These are phyloP conservation scores for Fistulina hepatica DNA, from an alignment of 1,284 basidiomycete species.

Conservation along the genomic window DNA sequence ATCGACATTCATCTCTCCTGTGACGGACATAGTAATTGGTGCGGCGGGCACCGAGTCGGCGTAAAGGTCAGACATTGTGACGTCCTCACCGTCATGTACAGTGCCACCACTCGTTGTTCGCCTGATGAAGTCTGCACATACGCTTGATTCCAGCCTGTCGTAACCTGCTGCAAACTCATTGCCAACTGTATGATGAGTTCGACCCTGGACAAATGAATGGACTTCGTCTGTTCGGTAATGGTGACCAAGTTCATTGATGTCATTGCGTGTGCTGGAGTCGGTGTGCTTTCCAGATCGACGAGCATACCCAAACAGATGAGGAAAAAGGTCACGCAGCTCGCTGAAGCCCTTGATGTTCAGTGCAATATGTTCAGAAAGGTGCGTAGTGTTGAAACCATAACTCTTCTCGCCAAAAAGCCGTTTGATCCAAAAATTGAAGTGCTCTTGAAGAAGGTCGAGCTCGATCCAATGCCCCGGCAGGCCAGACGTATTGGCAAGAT, in stretches of 20 bases:
- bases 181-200: background rate
- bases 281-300: background rate
- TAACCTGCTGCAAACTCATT: slow-evolving; percentile 3
- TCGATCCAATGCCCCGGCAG: slow-evolving; percentile 11
- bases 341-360: slow-evolving; percentile 8
- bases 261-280: background rate
- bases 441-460: slow-evolving; percentile 18
- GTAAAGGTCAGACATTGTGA: too few relatives aligned
- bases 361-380: slow-evolving; percentile 6
- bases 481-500: slow-evolving; percentile 17
- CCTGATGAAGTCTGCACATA: background rate
- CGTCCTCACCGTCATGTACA: background rate
- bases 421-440: slow-evolving; percentile 18
- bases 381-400: slow-evolving; percentile 6
- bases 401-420: slow-evolving; percentile 7
- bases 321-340: slow-evolving; percentile 2
- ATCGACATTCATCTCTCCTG: too few relatives aligned
- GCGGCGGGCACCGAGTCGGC: too few relatives aligned
- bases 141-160: background rate
- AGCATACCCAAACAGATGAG: slow-evolving; percentile 4
- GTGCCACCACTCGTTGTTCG: background rate
- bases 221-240: slow-evolving; percentile 3
- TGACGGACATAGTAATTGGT: too few relatives aligned
- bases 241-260: slow-evolving; percentile 4
- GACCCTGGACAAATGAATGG: slow-evolving; percentile 3